Evolutionary conservation across 2,329 filamentous ascomycete species (phyloP), one percentile per base, ranked within the genome.

Genomic region (Arthrobotrys musiformis): DNA sequence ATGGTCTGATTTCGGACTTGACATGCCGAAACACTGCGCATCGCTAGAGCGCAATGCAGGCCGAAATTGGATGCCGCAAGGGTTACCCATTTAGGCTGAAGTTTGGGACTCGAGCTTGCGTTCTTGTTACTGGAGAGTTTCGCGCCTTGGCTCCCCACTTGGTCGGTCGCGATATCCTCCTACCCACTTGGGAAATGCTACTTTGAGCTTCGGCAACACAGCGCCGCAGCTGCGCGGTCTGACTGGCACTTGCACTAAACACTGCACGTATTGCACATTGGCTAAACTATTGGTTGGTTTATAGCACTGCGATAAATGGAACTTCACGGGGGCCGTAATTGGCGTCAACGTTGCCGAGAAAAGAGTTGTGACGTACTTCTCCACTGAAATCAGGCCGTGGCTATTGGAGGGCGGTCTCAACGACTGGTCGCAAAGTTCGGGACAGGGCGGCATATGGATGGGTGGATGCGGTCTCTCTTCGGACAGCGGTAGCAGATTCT

Each of bases 291-390:
- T 17, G 17, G n/a, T 35, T 19, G 26, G 8, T 42, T 42, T 24
- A 8, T 70, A 86, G 13, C 86, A 88, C 77, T 89, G 87, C 61
- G 87, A 88, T 24, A 84, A 86, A 72, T 89, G 86, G 81, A 88
- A 89, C 80, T 88, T 79, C 63, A 79, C 79, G 4, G 73, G 73
- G 5, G 73, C 73, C 8, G 82, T 88, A 44, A 83, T 88, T 40
- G 86, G 86, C 2, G 84, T 86, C 80, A 84, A 87, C 81, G 85
- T 86, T 70, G 84, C 83, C 0, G 83, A 82, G 0, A 83, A 84
- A 15, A 68, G 81, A 26, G 81, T 84, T 1, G 81, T 81, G 2
- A 82, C 81, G 15, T 78, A 83, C 58, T 87, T 83, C 80, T 83
- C 85, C 0, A 85, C 84, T 5, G 83, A 86, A 62, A 83, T 85